A percentile compares a stretch with the other conserved stretches of the same genome.
phyloP scores from a whole-genome alignment of 23 red algal genomes.

The Gracilaria domingensis region DNA sequence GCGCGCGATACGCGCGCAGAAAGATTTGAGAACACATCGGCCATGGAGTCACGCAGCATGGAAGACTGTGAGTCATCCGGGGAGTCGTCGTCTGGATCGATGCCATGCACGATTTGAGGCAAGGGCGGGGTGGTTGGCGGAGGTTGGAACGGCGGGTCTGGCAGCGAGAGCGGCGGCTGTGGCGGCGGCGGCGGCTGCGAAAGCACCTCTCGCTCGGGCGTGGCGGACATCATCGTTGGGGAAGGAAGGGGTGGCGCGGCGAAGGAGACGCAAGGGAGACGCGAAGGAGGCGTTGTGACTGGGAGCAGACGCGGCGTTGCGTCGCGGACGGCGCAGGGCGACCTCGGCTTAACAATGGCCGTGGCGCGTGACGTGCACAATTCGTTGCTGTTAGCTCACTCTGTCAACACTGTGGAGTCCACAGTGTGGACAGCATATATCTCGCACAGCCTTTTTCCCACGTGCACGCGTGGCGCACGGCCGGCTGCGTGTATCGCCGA shows the following conservation, averaged over 20 bases:
- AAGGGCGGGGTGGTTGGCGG: constrained; percentile 13
- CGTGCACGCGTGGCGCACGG: background rate
- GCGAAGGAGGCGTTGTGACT: no score
- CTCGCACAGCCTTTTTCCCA: background rate
- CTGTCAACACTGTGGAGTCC: no score
- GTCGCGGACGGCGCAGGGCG: no score
- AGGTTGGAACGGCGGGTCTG: constrained; percentile 52
- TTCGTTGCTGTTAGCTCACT: no score
- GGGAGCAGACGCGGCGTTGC: background rate
- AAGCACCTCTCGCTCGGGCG: constrained; percentile 43
- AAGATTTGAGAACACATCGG: constrained; percentile 28
- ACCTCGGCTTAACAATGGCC: no score
- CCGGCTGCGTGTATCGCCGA: no score
- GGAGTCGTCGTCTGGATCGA: constrained; percentile 37
- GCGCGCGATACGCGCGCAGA: constrained; percentile 55
- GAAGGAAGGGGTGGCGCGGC: background rate
- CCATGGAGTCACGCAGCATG: constrained; percentile 33
- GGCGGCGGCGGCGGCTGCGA: constrained; percentile 33
- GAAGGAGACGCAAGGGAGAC: background rate
- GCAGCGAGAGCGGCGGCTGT: constrained; percentile 51
- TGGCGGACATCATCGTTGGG: constrained; percentile 52
- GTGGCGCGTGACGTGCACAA: no score
- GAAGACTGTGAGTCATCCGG: constrained; percentile 7
- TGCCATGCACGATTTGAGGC: constrained; percentile 68
- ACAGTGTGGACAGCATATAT: no score